These are phyloP conservation scores for Pestalotiopsis sp. DNA, from an alignment of 2,329 filamentous ascomycete species.

Conservation along the genomic window DNA sequence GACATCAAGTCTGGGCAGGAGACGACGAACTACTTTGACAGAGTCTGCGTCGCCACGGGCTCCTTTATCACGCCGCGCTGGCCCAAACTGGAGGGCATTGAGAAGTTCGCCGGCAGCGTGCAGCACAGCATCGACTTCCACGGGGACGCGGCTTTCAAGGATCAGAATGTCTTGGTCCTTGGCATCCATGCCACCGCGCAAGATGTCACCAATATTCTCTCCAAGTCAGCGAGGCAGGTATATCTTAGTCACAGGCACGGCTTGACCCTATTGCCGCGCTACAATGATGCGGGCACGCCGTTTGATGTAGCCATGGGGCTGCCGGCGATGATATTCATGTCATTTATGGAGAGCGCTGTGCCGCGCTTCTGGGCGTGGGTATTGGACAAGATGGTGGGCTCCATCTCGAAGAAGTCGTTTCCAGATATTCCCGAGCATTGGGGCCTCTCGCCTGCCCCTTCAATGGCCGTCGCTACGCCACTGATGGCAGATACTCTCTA, in stretches of 20 bases:
- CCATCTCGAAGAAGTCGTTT: constrained; percentile 13
- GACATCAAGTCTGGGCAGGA: not conserved
- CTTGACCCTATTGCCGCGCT: not conserved
- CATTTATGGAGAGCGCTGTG: not conserved
- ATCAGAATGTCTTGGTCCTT: constrained; percentile 18
- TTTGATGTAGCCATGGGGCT: not conserved
- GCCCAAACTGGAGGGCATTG: constrained; percentile 17
- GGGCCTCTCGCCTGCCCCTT: constrained; percentile 9
- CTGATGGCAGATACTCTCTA: constrained; percentile 24
- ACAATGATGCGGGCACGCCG: not conserved
- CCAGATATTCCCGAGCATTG: constrained; percentile 16
- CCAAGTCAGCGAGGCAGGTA: constrained; percentile 16
- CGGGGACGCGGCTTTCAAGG: constrained; percentile 15
- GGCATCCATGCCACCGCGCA: constrained; percentile 17
- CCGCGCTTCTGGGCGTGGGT: constrained; percentile 1
- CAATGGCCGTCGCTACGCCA: constrained; percentile 17
- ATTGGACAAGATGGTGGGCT: not conserved
- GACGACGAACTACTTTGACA: constrained; percentile 7
- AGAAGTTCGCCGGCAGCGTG: constrained; percentile 19
- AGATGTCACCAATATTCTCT: constrained; percentile 16
- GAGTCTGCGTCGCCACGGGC: constrained; percentile 11
- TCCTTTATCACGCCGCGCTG: constrained; percentile 3
- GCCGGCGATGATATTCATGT: constrained; percentile 1
- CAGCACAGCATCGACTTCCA: constrained; percentile 20
- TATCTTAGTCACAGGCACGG: constrained; percentile 14